Evolutionary conservation across 345 rosid species (phyloP).

Genomic region (Euphorbia peplus): DNA sequence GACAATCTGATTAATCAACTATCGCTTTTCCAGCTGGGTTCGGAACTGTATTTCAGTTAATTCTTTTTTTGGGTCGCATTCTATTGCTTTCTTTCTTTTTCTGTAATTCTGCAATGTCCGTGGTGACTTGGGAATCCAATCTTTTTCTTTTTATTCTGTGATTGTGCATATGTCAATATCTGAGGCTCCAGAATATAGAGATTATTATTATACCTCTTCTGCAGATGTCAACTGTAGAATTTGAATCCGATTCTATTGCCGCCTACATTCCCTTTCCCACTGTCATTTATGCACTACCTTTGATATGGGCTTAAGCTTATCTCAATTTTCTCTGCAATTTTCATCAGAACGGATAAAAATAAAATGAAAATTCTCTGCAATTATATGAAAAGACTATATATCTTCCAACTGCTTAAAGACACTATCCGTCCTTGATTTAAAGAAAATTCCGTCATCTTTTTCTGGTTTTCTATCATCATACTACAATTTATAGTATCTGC

Average conservation of each 20-base stretch:
- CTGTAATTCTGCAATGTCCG: conserved; percentile 1
- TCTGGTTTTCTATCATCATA: too few relatives aligned
- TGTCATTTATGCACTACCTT: not conserved
- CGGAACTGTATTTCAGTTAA: too few relatives aligned
- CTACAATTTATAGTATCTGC: not conserved
- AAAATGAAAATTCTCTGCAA: not conserved
- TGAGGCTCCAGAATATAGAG: conserved; percentile 8
- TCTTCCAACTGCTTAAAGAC: not conserved
- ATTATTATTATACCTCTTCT: not conserved
- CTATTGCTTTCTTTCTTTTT: not conserved
- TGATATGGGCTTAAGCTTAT: too few relatives aligned
- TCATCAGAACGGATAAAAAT: not conserved
- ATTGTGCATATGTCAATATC: too few relatives aligned
- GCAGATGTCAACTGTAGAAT: not conserved
- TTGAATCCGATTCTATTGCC: not conserved
- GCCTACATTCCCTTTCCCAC: not conserved
- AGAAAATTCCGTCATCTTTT: too few relatives aligned
- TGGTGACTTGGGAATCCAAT: conserved; percentile 14
- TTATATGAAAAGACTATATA: not conserved
- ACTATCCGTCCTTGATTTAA: too few relatives aligned
- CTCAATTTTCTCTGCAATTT: too few relatives aligned
- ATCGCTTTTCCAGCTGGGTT: too few relatives aligned
- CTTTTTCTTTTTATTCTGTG: not conserved
- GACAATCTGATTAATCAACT: too few relatives aligned
- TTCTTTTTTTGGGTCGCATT: too few relatives aligned